A percentile compares a stretch with the other conserved stretches of the same genome.
Evolutionary conservation across 2,329 filamentous ascomycete genomes (phyloP).

Genomic region (Arthrinium phaeospermum): DNA sequence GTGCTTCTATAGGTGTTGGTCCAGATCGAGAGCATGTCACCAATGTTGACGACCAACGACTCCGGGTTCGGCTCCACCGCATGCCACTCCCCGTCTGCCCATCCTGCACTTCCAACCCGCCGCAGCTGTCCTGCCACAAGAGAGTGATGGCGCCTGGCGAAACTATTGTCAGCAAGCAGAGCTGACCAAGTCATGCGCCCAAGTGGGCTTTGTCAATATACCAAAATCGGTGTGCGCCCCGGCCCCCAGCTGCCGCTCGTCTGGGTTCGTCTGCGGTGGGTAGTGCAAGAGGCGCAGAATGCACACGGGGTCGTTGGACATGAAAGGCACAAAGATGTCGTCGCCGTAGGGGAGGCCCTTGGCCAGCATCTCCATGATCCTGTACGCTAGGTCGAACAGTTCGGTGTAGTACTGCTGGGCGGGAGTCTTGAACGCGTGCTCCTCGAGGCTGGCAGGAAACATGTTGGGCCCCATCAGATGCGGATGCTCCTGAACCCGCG

Average conservation of each 20-base stretch:
- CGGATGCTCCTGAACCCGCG: conserved; percentile 26
- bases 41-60: conserved; percentile 33
- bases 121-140: conserved; percentile 30
- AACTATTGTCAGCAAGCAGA: not conserved
- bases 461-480: conserved; percentile 32
- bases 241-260: conserved; percentile 30
- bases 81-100: conserved; percentile 25
- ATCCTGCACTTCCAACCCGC: conserved; percentile 31
- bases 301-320: conserved; percentile 32
- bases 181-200: not conserved
- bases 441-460: conserved; percentile 28
- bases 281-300: conserved; percentile 31
- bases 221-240: conserved; percentile 35
- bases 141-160: conserved; percentile 33
- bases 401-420: conserved; percentile 31
- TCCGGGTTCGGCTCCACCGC: conserved; percentile 29
- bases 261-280: conserved; percentile 28
- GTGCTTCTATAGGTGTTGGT: conserved; percentile 31
- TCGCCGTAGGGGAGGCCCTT: conserved; percentile 30
- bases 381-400: conserved; percentile 27
- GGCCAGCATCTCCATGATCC: conserved; percentile 32
- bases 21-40: conserved; percentile 34
- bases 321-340: conserved; percentile 31
- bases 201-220: conserved; percentile 14
- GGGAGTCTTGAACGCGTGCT: conserved; percentile 26